Evolutionary conservation across 257 asterid species (phyloP), one percentile per base, ranked within the genome.

Genomic region (Handroanthus guayacan): DNA sequence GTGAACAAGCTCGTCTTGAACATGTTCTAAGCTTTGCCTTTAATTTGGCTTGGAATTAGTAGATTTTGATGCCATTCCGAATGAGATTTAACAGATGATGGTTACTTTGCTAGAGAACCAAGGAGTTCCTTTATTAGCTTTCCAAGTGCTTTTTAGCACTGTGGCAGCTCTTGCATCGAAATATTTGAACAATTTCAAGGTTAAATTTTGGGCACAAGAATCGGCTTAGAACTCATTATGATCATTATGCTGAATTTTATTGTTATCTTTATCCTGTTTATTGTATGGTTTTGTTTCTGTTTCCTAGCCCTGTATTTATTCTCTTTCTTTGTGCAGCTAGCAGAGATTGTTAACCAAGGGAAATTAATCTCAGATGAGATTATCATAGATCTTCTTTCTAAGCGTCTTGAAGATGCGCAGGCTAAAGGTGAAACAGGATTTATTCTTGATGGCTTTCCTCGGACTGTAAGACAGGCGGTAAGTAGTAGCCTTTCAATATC

Each of bases 401-500:
- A 90, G 84, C 89, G 95, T 60, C 99, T 95, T 57, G 91, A 93
- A 72, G 89, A 90, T 73, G 90, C 95, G 78, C 92, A 88, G 55
- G 81, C 92, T 66, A 90, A 87, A 79, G 97, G 97, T 37, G 97
- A 95, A 82, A 79, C 91, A 2, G 98, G 98, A 62, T 95, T 95
- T 78, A 90, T 95, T 69, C 97, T 95, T 52, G 99, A 95, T 84
- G 98, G 99, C 73, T 95, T 95, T 75, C 99, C 99, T 77, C 96
- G 99, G 68, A 95, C 99, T 61, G 87, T 95, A 69, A 85, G 89
- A 83, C 99, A 93, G 82, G 97, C 99, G 86, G 99, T 95, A 77
- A 87, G 98, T 78, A 71, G 13, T 77, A 43, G 48, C 55, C 43
- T 64, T 20, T 14, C 57, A 0, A 72, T 74, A 34, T 18, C 25